Base-by-base conservation (phyloP, 441 rosid species). In the Populus hybrid region DNA sequence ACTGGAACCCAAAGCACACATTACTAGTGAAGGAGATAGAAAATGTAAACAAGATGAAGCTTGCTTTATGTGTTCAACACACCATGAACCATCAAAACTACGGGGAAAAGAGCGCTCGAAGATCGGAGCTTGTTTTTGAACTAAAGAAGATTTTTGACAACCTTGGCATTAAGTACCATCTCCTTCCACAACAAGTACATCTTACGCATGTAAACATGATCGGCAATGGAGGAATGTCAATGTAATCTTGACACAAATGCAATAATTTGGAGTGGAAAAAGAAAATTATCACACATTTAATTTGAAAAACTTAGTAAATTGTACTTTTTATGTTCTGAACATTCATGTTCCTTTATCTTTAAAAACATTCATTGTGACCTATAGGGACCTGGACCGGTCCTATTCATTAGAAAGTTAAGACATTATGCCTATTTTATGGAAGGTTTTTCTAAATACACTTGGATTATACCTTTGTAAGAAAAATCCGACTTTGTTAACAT, bases 41-140 rank as follows among this genome's bases (percentile, higher is more conserved):
- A 80, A 83, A 84, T 20, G 42, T 84, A 80, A 70, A 84, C 78
- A 86, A 85, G 85, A 33, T 89, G 79, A 87, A 84, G 66, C 68
- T 89, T 76, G 64, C 53, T 0, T 64, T 87, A 18, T 76, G 74
- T 29, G 83, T 84, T 50, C 77, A 36, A 9, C 90, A 89, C 79
- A 89, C 92, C 29, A 88, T 88, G 63, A 88, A 88, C 74, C 85
- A 79, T 71, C 91, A 89, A 68, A 84, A 89, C 75, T 86, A 23
- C 71, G 86, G 84, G 2, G 90, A 85, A 31, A 84, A 86, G 76
- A 87, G 72, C 69, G 29, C 4, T 16, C 74, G 90, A 59, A 77
- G 81, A 65, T 82, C 92, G 0, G 89, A 87, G 26, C 86, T 89
- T 2, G 75, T 87, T 2, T 56, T 89, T 36, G 87, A 89, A 78